Base-by-base conservation (phyloP, 441 rosid genomes). In the Corymbia citriodora region DNA sequence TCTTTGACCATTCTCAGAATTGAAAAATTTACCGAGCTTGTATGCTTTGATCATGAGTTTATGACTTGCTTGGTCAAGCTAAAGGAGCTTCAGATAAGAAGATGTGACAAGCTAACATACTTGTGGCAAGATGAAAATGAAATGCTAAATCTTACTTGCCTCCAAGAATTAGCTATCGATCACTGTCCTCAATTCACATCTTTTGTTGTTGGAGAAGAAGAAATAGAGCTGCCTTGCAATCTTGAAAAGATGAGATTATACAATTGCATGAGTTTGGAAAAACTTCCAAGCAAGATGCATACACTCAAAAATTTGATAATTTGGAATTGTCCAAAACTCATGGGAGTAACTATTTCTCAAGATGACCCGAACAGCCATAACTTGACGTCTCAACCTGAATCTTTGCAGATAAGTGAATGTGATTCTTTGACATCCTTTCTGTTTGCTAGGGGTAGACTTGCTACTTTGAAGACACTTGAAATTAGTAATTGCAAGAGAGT, bases 231-330 rank as follows among this genome's bases (percentile, higher is more conserved):
- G 2, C 63, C 63, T 0, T 23, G 61, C 11, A 19, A 23, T 13
- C 63, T 57, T 0, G 5, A 63, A 63, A 63, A 0, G 0, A 12
- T 63, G 9, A 0, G 2, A 6, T 63, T 63, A 17, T 0, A 0
- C 4, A 0, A 3, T 12, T 63, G 70, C 17, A 29, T 2, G 3
- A 63, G 33, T 13, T 63, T 63, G 13, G 33, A 29, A 63, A 63
- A 0, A 3, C 31, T 63, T 63, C 70, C 70, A 63, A 63, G 9
- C 70, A 63, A 63, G 33, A 6, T 63, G 0, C 70, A 59, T 5
- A 11, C 70, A 13, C 31, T 63, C 9, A 13, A 3, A 63, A 0
- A 1, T 63, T 0, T 63, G 4, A 0, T 3, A 0, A 29, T 63
- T 63, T 0, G 0, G 1, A 3, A 29, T 5, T 63, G 33, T 63